A percentile compares a stretch with the other conserved stretches of the same genome.
These are phyloP conservation scores for Clavaria fumosa DNA, from an alignment of 768 basidiomycete species.

Conservation along the genomic window DNA sequence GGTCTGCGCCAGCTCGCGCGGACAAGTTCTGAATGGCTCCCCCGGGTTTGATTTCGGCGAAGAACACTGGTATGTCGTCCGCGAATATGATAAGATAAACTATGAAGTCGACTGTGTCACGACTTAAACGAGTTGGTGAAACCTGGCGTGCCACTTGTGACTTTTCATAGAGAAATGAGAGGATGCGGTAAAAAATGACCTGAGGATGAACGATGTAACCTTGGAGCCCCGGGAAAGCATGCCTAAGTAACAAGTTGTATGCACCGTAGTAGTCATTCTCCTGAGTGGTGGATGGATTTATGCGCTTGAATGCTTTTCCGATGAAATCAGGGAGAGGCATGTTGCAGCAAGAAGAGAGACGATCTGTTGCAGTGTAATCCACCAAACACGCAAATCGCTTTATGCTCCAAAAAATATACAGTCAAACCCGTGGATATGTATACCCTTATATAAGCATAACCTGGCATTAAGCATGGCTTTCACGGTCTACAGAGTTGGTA, in stretches of 20 bases:
- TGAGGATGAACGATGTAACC: slow-evolving; percentile 5
- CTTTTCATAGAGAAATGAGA: too few relatives aligned
- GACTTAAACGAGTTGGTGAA: background rate
- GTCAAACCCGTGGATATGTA: too few relatives aligned
- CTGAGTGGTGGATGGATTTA: slow-evolving; percentile 4
- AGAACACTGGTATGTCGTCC: background rate
- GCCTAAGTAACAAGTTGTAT: slow-evolving; percentile 3
- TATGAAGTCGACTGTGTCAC: background rate
- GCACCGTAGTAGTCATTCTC: slow-evolving; percentile 7
- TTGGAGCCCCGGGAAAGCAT: slow-evolving; percentile 3
- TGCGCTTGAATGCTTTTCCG: slow-evolving; percentile 2
- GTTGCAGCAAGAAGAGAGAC: too few relatives aligned
- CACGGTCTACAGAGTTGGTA: too few relatives aligned
- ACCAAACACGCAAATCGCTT: too few relatives aligned
- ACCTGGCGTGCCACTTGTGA: background rate
- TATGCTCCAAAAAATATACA: too few relatives aligned
- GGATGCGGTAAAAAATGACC: slow-evolving; percentile 5
- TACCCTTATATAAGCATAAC: too few relatives aligned
- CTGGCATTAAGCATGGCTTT: too few relatives aligned
- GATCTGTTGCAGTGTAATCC: too few relatives aligned
- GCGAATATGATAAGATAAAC: background rate
- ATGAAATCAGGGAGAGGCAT: slow-evolving; percentile 3
- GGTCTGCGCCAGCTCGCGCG: background rate
- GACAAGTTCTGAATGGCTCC: background rate
- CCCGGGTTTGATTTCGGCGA: background rate